Evolutionary conservation across 192 early-diverging fungal species (phyloP).

Genomic region (Gonapodya sp.): DNA sequence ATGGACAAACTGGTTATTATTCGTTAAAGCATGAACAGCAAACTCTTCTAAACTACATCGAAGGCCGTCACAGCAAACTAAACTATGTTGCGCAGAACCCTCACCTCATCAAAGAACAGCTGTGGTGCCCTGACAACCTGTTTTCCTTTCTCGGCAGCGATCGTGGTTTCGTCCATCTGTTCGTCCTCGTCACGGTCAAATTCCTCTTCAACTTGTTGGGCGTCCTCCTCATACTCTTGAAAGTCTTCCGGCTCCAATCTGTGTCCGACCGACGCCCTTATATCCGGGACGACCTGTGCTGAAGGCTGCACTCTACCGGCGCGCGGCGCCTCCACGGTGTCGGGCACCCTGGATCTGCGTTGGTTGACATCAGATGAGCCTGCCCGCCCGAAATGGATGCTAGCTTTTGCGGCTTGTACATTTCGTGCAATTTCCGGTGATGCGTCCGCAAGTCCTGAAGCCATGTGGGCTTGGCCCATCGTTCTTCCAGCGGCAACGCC

Average conservation of each 20-base stretch:
- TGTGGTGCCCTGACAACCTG: neutral
- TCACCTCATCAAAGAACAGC: constrained; percentile 1
- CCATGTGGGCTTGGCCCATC: constrained; percentile 4
- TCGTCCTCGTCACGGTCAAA: neutral
- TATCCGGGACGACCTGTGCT: neutral
- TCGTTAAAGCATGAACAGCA: too few species aligned
- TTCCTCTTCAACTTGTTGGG: neutral
- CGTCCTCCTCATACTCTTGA: neutral
- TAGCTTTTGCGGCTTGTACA: constrained; percentile 26
- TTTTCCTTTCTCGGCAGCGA: neutral
- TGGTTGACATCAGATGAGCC: neutral
- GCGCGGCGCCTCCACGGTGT: neutral
- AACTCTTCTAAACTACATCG: constrained; percentile 4
- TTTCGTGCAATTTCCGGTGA: constrained; percentile 15
- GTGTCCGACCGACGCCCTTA: neutral
- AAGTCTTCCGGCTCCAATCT: neutral
- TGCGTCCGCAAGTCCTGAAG: neutral
- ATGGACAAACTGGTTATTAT: neutral
- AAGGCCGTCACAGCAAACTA: neutral
- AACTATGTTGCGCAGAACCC: neutral
- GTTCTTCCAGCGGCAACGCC: neutral
- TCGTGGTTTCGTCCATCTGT: neutral
- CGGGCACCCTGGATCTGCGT: neutral
- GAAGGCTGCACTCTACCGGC: neutral
- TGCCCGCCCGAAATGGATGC: constrained; percentile 4